Evolutionary conservation across 179 eudicot species (phyloP).

Genomic region (Pouteria campechiana): DNA sequence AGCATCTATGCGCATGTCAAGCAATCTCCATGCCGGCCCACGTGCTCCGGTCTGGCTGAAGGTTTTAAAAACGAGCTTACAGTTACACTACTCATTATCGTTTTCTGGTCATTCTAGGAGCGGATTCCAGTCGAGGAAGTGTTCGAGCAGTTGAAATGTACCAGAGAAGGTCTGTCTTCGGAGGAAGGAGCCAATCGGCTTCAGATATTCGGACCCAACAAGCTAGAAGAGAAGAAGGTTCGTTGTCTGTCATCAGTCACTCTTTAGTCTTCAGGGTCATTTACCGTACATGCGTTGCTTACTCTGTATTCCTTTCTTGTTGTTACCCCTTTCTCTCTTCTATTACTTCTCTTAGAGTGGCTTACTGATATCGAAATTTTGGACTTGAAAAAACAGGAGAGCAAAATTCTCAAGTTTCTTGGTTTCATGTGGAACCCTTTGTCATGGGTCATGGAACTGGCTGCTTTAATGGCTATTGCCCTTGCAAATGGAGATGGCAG

Average conservation of each 20-base stretch:
- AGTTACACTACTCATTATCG: too few relatives aligned
- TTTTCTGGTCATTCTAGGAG: conserved; percentile 52
- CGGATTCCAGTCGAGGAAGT: conserved; percentile 62
- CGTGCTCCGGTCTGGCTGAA: too few relatives aligned
- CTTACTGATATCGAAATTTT: neutral
- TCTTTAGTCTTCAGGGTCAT: neutral
- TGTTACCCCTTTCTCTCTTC: neutral
- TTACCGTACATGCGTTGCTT: neutral
- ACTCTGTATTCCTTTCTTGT: neutral
- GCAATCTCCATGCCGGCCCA: too few relatives aligned
- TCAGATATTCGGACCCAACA: conserved; percentile 53
- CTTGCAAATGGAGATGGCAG: conserved; percentile 46
- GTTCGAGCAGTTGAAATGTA: conserved; percentile 54
- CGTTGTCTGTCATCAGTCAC: neutral
- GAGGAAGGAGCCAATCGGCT: conserved; percentile 57
- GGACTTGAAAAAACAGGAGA: conserved; percentile 28
- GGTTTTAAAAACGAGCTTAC: too few relatives aligned
- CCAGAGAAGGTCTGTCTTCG: conserved; percentile 37
- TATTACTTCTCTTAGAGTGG: neutral
- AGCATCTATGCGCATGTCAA: too few relatives aligned
- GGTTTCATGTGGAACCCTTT: conserved; percentile 79
- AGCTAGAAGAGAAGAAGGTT: conserved; percentile 62
- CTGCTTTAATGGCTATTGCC: conserved; percentile 62
- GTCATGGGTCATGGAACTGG: conserved; percentile 79
- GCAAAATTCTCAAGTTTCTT: conserved; percentile 57